Evolutionary conservation across 441 rosid genomes (phyloP), one percentile per base, ranked within the genome.

Genomic region (Pelargonium myrrhifolium): DNA sequence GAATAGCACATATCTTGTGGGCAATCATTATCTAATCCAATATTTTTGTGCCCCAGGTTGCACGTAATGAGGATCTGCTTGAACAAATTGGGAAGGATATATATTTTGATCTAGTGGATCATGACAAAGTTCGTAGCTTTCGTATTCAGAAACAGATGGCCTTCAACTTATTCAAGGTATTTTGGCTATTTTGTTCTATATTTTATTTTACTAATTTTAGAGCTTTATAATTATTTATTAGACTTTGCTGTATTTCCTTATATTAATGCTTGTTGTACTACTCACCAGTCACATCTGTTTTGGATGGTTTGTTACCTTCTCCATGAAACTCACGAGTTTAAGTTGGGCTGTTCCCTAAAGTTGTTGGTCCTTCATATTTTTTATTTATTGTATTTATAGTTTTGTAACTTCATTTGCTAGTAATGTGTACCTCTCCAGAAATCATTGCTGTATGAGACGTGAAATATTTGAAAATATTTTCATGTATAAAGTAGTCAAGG

Each of bases 1-100:
- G 87, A 15, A 76, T 28, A 58, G 3, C 21, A 3, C 14, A 22
- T 9, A 1, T 21, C 62, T 21, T 58, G 31, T 22, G 0, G 62
- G n/a, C 26, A 22, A 58, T 21, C 60, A 85, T 53, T 75, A 85
- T 45, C 75, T 67, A 24, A 82, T 85, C 53, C 90, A 82, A 73
- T 78, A 84, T 17, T 58, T 10, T 22, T 58, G 28, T 69, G 64
- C 62, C 74, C 71, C 58, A 91, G 99, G 92, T 92, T 67, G 94
- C 97, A 42, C 87, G 96, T 70, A 95, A 91, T 78, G 93, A 84
- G 82, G 97, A 93, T 80, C 78, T 93, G 65, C 77, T 71, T 39
- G 90, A 89, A 76, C 96, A 93, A 81, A 86, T 91, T 77, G 93
- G 90, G 47, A 87, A 72, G 77, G 86, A 84, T 74, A 83, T 84